A percentile compares a stretch with the other conserved stretches of the same genome.
Conservation (phyloP, 2,329 filamentous ascomycete species). For the Sporothrix brunneoviolacea region DNA sequence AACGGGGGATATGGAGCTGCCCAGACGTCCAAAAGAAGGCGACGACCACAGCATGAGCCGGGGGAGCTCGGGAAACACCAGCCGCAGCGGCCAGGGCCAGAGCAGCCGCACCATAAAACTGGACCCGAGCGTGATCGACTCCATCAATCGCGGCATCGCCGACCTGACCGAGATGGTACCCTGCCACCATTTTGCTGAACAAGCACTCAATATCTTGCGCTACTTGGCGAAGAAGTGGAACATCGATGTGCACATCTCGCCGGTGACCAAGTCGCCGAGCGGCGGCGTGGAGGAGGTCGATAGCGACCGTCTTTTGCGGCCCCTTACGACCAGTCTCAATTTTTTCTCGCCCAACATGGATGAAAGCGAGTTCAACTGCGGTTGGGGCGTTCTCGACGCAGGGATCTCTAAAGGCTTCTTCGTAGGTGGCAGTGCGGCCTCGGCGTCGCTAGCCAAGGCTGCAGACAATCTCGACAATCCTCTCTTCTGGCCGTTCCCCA, state of each 20-base stretch:
- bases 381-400: conserved; percentile 32
- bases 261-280: conserved; percentile 14
- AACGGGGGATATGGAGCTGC: background rate
- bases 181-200: conserved; percentile 54
- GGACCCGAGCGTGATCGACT: conserved; percentile 35
- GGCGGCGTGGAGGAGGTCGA: background rate
- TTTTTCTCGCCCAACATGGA: conserved; percentile 48
- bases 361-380: conserved; percentile 41
- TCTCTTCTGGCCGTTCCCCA: conserved; percentile 55
- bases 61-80: background rate
- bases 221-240: conserved; percentile 55
- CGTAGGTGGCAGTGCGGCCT: conserved; percentile 1
- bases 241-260: conserved; percentile 41
- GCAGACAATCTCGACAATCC: conserved; percentile 43
- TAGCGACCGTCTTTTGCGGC: conserved; percentile 28
- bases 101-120: conserved; percentile 15
- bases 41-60: conserved; percentile 3
- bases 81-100: background rate
- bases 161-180: conserved; percentile 56
- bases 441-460: conserved; percentile 13
- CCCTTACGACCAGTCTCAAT: conserved; percentile 47
- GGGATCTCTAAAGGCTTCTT: conserved; percentile 5
- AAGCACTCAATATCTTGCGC: conserved; percentile 52
- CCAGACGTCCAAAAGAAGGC: background rate
- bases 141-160: conserved; percentile 47